phyloP scores from a whole-genome alignment of 306 rosid species.

The Mimosa bimucronata region DNA sequence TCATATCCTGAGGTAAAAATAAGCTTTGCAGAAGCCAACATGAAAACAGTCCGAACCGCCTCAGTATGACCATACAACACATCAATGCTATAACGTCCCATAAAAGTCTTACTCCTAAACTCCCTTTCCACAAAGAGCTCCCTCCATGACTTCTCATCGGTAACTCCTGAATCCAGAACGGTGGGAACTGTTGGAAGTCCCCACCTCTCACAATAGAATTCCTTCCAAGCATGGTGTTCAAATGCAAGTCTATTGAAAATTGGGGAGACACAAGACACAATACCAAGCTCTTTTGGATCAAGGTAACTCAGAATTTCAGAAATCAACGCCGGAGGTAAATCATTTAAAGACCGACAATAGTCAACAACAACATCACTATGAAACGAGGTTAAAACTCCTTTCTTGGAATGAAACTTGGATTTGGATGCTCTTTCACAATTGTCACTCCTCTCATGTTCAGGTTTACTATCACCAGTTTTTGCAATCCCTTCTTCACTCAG shows the following conservation, averaged over 20 bases:
- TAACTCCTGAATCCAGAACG: constrained; percentile 43
- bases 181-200: constrained; percentile 63
- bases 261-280: constrained; percentile 79
- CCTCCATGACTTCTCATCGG: constrained; percentile 82
- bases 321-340: constrained; percentile 79
- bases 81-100: constrained; percentile 86
- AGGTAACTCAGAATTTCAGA: constrained; percentile 85
- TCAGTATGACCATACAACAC: constrained; percentile 86
- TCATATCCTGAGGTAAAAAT: constrained; percentile 93
- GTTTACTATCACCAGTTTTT: constrained; percentile 39
- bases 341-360: constrained; percentile 58
- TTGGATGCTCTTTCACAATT: constrained; percentile 41
- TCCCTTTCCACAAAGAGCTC: constrained; percentile 88
- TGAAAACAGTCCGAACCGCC: constrained; percentile 83
- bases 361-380: constrained; percentile 45
- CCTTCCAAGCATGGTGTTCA: constrained; percentile 93
- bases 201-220: constrained; percentile 92
- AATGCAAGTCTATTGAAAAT: constrained; percentile 66
- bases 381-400: constrained; percentile 41
- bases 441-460: constrained; percentile 36
- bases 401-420: constrained; percentile 43
- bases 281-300: constrained; percentile 89
- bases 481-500: constrained; percentile 33
- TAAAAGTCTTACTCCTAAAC: constrained; percentile 86
- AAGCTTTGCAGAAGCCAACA: constrained; percentile 80